Conservation (phyloP, 2,329 filamentous ascomycete genomes). For the Phialophora expanda region DNA sequence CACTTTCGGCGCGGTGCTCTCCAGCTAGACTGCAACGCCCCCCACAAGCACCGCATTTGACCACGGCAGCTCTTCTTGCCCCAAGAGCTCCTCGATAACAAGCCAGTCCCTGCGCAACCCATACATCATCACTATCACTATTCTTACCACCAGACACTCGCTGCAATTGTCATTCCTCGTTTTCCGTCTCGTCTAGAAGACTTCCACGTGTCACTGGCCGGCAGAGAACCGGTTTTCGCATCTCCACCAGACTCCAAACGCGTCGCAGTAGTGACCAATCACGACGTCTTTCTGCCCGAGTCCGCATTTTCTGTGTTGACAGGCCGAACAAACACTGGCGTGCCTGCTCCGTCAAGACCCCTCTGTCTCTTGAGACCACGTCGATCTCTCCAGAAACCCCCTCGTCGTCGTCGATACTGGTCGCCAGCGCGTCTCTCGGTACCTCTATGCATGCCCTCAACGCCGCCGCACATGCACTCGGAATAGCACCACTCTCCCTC, state of each 20-base stretch:
- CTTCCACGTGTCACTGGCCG: constrained; percentile 20
- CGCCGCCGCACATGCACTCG: constrained; percentile 11
- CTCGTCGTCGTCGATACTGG: constrained; percentile 11
- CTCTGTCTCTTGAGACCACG: constrained; percentile 15
- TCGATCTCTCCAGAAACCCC: background rate
- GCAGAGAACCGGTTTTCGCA: constrained; percentile 21
- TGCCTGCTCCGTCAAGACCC: background rate
- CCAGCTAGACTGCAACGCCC: background rate
- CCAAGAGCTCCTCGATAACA: background rate
- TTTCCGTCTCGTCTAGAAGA: constrained; percentile 2
- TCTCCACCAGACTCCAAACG: constrained; percentile 20
- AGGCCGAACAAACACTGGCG: constrained; percentile 19
- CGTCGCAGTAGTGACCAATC: constrained; percentile 35
- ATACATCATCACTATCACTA: constrained; percentile 8
- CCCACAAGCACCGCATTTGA: constrained; percentile 3
- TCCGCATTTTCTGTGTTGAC: constrained; percentile 36
- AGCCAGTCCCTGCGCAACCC: background rate
- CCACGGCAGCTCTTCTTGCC: constrained; percentile 7
- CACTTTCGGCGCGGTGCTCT: background rate
- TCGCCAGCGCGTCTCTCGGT: constrained; percentile 2
- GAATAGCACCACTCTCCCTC: constrained; percentile 13
- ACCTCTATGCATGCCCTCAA: constrained; percentile 24
- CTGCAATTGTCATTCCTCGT: constrained; percentile 8
- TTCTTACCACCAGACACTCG: background rate
- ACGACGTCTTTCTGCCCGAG: constrained; percentile 21